A percentile compares a stretch with the other conserved stretches of the same genome.
Conservation (phyloP, 805 yeast genomes). For the Jamesozyma rosinii region DNA sequence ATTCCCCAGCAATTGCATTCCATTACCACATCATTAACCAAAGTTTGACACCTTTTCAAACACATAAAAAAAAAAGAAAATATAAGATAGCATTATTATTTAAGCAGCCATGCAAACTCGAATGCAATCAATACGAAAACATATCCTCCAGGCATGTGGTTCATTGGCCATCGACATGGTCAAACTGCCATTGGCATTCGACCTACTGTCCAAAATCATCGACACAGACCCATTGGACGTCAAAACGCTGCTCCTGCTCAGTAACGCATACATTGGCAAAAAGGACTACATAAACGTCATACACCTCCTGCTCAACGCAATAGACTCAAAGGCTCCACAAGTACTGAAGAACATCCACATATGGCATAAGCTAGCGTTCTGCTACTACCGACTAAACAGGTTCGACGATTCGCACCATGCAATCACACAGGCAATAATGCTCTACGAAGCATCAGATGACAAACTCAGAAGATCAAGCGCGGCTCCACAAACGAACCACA, state of each 20-base stretch:
- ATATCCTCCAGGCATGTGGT: conserved; percentile 16
- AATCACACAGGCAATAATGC: conserved; percentile 6
- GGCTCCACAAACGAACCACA: background rate
- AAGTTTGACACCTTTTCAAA: background rate
- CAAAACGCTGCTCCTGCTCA: conserved; percentile 12
- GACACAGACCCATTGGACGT: conserved; percentile 12
- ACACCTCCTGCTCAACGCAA: conserved; percentile 11
- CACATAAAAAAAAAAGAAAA: background rate
- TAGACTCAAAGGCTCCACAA: conserved; percentile 9
- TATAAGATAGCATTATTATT: too few relatives aligned
- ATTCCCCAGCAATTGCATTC: too few relatives aligned
- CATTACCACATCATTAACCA: too few relatives aligned
- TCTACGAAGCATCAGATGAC: background rate
- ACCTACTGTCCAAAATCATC: conserved; percentile 11
- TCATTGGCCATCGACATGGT: conserved; percentile 19
- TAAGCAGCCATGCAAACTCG: too few relatives aligned
- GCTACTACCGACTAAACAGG: conserved; percentile 16
- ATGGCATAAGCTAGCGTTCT: conserved; percentile 19
- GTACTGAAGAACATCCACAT: conserved; percentile 10
- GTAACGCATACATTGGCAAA: conserved; percentile 12
- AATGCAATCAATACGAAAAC: conserved; percentile 8
- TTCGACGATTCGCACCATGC: conserved; percentile 21
- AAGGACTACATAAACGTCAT: conserved; percentile 11
- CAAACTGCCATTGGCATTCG: conserved; percentile 12
- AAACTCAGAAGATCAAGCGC: background rate